Percentiles rank a stretch among this genome's conserved stretches.
Conservation (phyloP, 78 protist species). For the Dictyostelium purpureum region DNA sequence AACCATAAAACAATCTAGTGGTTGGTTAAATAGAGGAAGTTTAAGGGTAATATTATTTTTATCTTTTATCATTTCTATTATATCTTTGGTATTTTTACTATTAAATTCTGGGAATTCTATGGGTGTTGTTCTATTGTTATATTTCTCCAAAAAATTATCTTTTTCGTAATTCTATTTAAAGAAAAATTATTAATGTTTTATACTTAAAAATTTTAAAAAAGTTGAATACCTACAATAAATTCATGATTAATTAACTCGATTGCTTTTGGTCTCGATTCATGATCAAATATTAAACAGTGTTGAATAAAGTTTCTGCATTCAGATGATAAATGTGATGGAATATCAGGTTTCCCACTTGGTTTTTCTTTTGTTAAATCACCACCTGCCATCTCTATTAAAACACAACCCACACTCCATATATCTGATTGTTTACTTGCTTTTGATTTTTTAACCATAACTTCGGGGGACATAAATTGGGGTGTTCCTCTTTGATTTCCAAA, state of each 20-base stretch:
- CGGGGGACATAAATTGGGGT: constrained; percentile 90
- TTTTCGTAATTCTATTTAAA: too few species aligned
- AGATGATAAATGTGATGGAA: background rate
- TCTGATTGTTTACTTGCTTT: constrained; percentile 71
- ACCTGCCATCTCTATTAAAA: background rate
- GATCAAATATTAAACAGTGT: background rate
- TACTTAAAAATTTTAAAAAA: too few species aligned
- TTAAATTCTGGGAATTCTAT: too few species aligned
- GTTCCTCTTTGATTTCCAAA: too few species aligned
- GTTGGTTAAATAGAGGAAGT: too few species aligned
- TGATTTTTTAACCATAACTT: constrained; percentile 76
- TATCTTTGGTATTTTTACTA: too few species aligned
- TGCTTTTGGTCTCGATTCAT: background rate
- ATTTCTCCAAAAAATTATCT: too few species aligned
- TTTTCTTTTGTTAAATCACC: background rate
- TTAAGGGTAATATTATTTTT: too few species aligned
- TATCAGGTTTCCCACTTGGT: background rate
- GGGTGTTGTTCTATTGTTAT: too few species aligned
- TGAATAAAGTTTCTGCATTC: background rate
- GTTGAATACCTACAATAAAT: constrained; percentile 3
- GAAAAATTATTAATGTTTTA: too few species aligned
- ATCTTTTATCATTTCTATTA: too few species aligned
- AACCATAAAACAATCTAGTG: too few species aligned
- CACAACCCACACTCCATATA: background rate
- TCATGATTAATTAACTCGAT: background rate